Base-by-base conservation (phyloP, 2,329 filamentous ascomycete species). In the Ustilaginoidea virens region DNA sequence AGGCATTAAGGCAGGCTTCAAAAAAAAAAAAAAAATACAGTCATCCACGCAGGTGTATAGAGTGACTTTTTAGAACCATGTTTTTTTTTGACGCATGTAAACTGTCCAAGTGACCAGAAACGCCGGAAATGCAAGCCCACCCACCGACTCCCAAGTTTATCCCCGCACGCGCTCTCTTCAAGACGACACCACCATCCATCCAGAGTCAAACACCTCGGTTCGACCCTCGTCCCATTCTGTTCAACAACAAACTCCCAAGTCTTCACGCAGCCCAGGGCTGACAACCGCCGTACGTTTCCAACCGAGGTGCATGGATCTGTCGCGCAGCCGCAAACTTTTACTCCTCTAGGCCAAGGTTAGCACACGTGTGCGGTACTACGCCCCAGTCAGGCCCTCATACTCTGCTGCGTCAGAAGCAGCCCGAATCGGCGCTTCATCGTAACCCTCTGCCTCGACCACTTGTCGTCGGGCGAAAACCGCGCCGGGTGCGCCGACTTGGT, bases 401-500 rank as follows among this genome's bases (percentile, higher is more conserved):
- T 62, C 52, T 63, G 78, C 66, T 92, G 82, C 30, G 80, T 90
- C 53, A 93, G 61, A 37, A 96, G 72, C 39, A 94, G 67, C 27
- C 78, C 78, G 51, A 92, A 96, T 49, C 90, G 71, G 64, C 81
- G 85, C 76, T 94, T 93, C 47, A 96, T 68, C 13, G 85, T 92
- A 28, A 96, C 85, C 44, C 90, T 75, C 62, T 96, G 87, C 51
- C 83, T 80, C 48, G 85, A 93, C 70, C 92, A 96, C 68, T 94
- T 93, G 68, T 98, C 90, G 60, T 98, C 90, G 39, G 90, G 90
- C 26, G 83, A 93, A 67, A 96, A 98, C 43, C 90, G 72, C 24
- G 90, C 90, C 26, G 90, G 87, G 62, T 96, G 87, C 32, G 90
- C 90, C 30, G 80, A 90, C 68, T 92, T 93, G 55, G 87, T 92